phyloP scores from a whole-genome alignment of 2,329 filamentous ascomycete genomes.

The Colletotrichum australisinense region DNA sequence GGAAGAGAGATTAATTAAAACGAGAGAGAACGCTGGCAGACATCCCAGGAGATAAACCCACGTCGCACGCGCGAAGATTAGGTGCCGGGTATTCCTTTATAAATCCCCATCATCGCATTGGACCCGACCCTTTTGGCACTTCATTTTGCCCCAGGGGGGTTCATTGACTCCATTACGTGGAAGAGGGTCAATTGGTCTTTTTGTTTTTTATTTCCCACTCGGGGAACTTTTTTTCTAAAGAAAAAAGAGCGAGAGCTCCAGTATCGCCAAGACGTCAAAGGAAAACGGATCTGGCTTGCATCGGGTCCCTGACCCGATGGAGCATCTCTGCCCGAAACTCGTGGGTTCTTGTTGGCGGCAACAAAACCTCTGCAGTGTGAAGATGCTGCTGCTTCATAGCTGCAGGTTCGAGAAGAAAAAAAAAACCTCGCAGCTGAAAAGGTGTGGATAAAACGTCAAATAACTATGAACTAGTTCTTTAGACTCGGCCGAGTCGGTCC shows the following conservation, averaged over 20 bases:
- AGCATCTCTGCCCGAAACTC: slow-evolving; percentile 16
- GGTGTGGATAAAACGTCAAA: background rate
- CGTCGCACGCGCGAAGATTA: background rate
- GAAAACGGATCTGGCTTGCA: slow-evolving; percentile 17
- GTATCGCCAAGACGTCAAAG: slow-evolving; percentile 13
- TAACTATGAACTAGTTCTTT: too few species aligned
- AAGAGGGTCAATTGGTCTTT: background rate
- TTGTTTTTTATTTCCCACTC: background rate
- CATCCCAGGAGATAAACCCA: background rate
- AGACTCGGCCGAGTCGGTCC: background rate
- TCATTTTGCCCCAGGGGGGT: background rate
- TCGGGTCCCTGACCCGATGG: slow-evolving; percentile 24
- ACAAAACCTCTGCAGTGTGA: background rate
- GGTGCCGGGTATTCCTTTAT: background rate
- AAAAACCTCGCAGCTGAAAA: background rate
- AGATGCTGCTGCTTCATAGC: too few species aligned
- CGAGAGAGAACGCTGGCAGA: background rate
- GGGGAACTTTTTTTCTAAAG: background rate
- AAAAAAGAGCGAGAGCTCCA: background rate
- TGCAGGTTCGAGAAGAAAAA: background rate
- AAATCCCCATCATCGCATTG: slow-evolving; percentile 5
- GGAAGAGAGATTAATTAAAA: background rate
- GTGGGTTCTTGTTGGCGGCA: slow-evolving; percentile 8
- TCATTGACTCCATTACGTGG: slow-evolving; percentile 23
- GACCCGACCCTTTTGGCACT: slow-evolving; percentile 6